Conservation (phyloP, 805 yeast species). For the Candida tammaniensis region DNA sequence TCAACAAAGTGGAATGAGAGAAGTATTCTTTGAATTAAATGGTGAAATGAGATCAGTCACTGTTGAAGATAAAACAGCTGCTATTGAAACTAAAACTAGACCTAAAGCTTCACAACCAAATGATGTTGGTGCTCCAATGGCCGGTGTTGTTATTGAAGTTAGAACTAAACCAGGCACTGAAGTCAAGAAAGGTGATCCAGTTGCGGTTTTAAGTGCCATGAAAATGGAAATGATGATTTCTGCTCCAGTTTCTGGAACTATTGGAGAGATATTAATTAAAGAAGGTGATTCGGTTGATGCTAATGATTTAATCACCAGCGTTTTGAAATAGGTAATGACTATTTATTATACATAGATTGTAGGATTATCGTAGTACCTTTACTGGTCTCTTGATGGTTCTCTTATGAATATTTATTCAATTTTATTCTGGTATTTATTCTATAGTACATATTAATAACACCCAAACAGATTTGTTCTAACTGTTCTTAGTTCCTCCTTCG, state of each 20-base stretch:
- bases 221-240: conserved; percentile 99
- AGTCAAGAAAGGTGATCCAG: conserved; percentile 94
- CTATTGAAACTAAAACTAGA: conserved; percentile 80
- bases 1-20: conserved; percentile 83
- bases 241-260: conserved; percentile 84
- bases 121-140: conserved; percentile 99
- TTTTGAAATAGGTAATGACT: conserved; percentile 21
- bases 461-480: too few relatives aligned
- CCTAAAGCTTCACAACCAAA: conserved; percentile 92
- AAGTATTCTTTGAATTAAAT: conserved; percentile 95
- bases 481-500: neutral
- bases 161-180: conserved; percentile 84
- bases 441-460: too few relatives aligned
- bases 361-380: too few relatives aligned
- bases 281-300: conserved; percentile 97
- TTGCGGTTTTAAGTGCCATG: conserved; percentile 95
- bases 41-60: conserved; percentile 98
- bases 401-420: too few relatives aligned
- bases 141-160: conserved; percentile 95
- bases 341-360: too few relatives aligned
- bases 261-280: conserved; percentile 71
- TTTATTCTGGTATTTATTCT: too few relatives aligned
- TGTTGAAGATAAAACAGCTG: conserved; percentile 82
- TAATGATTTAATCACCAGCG: conserved; percentile 66
- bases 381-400: too few relatives aligned